Base-by-base conservation (phyloP, 306 rosid genomes). In the Castanea sativa region DNA sequence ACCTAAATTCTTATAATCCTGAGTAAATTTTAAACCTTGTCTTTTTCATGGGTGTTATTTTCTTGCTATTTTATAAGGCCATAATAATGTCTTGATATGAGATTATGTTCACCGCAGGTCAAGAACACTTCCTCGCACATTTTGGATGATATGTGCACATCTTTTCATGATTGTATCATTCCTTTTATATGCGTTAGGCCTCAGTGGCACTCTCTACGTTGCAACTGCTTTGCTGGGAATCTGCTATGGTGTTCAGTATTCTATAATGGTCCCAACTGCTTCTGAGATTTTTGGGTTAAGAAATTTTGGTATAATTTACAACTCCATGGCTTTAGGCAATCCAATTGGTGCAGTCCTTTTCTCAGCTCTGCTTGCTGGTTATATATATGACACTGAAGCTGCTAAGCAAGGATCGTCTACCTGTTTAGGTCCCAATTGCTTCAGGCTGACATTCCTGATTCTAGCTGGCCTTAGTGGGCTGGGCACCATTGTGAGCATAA, bases 321-420 rank as follows among this genome's bases (percentile, higher is more conserved):
- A 84, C 81, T 83, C 83, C 82, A 87, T 91, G 87, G 76, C 75
- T 81, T 77, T 89, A 33, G 97, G 96, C 49, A 91, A 88, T 79
- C 97, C 96, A 27, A 81, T 89, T 73, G 96, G 92, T 81, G 96
- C 96, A 19, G 49, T 89, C 73, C 77, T 93, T 81, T 91, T 91
- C 88, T 88, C 96, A 21, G 91, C 81, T 80, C 20, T 91, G 25
- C 92, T 93, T 43, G 90, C 92, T 64, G 91, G 91, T 55, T 80
- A 68, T 69, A 71, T 93, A 32, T 93, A 93, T 73, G 97, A 94
- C 63, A 59, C 79, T 15, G 97, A 94, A 88, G 98, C 98, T 67
- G 82, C 86, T 41, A 92, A 85, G 88, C 92, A 89, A 87, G 97
- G 97, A 79, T 79, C 60, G 1, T 83, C 91, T 75, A 85, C 92